Conservation (phyloP, 2,329 filamentous ascomycete species). For the Fusarium marasasianum region DNA sequence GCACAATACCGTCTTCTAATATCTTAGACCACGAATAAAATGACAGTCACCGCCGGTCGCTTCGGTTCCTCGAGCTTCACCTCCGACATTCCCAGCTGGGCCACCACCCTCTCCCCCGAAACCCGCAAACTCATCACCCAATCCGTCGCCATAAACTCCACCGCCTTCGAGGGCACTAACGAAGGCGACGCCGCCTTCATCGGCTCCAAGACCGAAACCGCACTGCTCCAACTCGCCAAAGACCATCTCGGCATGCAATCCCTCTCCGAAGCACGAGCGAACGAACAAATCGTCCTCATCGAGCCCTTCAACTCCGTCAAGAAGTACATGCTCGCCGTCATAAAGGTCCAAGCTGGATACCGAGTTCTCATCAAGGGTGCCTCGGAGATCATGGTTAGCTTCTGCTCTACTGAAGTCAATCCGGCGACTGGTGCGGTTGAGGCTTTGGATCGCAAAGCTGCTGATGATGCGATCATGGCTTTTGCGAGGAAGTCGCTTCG, state of each 20-base stretch:
- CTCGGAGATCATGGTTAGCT: constrained; percentile 68
- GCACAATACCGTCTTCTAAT: accelerated
- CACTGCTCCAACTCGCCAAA: constrained; percentile 73
- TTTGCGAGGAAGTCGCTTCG: constrained; percentile 84
- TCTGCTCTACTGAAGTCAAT: constrained; percentile 58
- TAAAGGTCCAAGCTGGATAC: constrained; percentile 61
- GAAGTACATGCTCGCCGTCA: constrained; percentile 76
- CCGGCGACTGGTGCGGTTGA: constrained; percentile 58
- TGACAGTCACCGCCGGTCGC: constrained; percentile 71
- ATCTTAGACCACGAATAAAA: constrained; percentile 64
- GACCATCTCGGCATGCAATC: constrained; percentile 74
- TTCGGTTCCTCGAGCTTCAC: constrained; percentile 59
- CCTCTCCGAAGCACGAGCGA: constrained; percentile 70
- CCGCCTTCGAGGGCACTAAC: constrained; percentile 78
- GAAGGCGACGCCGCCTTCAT: constrained; percentile 73
- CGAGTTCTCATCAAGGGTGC: constrained; percentile 71
- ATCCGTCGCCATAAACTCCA: constrained; percentile 70
- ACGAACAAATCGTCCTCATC: constrained; percentile 68
- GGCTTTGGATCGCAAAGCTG: constrained; percentile 61
- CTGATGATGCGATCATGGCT: constrained; percentile 71
- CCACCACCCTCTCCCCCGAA: constrained; percentile 35
- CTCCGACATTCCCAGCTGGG: constrained; percentile 32
- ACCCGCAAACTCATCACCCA: constrained; percentile 47
- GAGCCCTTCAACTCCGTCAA: constrained; percentile 80
- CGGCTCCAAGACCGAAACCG: constrained; percentile 81